Evolutionary conservation across 1,139 yeast species (phyloP).

Genomic region (Diutina siamensis): DNA sequence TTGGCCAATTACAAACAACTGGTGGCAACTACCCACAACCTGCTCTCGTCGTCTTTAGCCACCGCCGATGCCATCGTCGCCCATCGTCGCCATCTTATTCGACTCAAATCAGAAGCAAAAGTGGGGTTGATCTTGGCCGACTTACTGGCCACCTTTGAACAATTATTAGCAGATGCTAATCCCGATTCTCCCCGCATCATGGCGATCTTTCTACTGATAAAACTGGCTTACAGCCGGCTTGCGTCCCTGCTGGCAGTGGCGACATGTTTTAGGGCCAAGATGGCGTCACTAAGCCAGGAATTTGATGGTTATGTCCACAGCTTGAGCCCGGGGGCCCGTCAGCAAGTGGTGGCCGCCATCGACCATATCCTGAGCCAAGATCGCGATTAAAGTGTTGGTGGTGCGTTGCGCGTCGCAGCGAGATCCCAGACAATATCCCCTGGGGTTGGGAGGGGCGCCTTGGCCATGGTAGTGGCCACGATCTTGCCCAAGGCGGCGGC

Average conservation of each 20-base stretch:
- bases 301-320: background rate
- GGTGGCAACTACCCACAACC: background rate
- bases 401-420: too few relatives aligned
- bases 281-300: background rate
- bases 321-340: background rate
- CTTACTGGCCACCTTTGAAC: slow-evolving; percentile 2
- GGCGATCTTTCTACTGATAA: background rate
- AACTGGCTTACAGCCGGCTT: background rate
- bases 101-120: background rate
- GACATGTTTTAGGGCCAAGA: background rate
- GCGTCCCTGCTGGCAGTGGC: slow-evolving; percentile 1
- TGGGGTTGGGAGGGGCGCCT: too few relatives aligned
- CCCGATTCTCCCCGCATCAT: background rate
- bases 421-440: too few relatives aligned
- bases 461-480: too few relatives aligned
- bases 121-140: background rate
- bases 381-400: background rate
- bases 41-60: background rate
- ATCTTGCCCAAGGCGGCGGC: too few relatives aligned
- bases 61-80: background rate
- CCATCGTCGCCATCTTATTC: background rate
- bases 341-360: background rate
- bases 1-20: background rate
- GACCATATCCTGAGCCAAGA: background rate
- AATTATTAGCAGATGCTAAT: background rate